Conservation (phyloP, 805 yeast species). For the Teunomyces cretensis region DNA sequence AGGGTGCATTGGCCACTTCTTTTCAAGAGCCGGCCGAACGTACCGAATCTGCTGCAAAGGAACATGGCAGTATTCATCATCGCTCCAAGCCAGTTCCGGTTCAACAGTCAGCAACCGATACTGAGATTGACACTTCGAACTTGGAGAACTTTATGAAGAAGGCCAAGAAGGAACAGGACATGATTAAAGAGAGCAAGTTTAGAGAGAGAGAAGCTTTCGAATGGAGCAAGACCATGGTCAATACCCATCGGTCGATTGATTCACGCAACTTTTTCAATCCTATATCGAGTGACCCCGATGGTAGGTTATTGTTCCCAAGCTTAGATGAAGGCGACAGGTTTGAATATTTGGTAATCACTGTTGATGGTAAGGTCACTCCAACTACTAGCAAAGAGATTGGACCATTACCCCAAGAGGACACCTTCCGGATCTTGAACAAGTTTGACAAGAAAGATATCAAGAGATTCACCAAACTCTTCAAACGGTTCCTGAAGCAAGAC, state of each 20-base stretch:
- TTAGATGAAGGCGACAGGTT: slow-evolving; percentile 2
- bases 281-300: slow-evolving; percentile 12
- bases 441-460: slow-evolving; percentile 37
- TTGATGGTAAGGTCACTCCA: slow-evolving; percentile 34
- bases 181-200: slow-evolving; percentile 43
- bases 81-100: not conserved
- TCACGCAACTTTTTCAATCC: slow-evolving; percentile 49
- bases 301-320: slow-evolving; percentile 7
- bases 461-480: slow-evolving; percentile 33
- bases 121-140: not conserved
- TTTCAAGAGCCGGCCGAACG: not conserved
- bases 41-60: not conserved
- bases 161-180: slow-evolving; percentile 41
- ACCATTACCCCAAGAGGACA: slow-evolving; percentile 37
- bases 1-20: slow-evolving; percentile 18
- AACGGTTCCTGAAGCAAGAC: slow-evolving; percentile 41
- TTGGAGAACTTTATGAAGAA: slow-evolving; percentile 44
- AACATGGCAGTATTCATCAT: not conserved
- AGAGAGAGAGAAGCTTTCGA: slow-evolving; percentile 53
- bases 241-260: slow-evolving; percentile 41
- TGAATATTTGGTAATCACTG: slow-evolving; percentile 31
- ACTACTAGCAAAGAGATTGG: slow-evolving; percentile 42
- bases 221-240: slow-evolving; percentile 42
- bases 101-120: not conserved
- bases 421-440: slow-evolving; percentile 38